Percentiles rank a stretch among this genome's conserved stretches.
phyloP scores from a whole-genome alignment of 177 flowering plant genomes.

The Vitis hybrid region DNA sequence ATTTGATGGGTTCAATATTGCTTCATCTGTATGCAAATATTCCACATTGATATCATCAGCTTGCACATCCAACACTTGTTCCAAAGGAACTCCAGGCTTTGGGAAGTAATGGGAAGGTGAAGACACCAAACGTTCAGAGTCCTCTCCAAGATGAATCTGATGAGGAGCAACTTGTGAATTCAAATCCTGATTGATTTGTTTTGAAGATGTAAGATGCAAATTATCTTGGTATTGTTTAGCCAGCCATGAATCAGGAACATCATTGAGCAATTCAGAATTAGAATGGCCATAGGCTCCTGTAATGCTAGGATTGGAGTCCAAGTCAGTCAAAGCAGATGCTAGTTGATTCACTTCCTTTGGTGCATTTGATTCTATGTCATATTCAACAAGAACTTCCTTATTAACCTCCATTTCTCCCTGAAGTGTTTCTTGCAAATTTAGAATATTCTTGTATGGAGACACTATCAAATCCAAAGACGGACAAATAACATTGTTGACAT shows the following conservation, averaged over 20 bases:
- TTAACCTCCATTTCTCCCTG: constrained; percentile 13
- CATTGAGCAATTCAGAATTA: too few species aligned
- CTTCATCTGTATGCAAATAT: neutral
- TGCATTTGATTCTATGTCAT: constrained; percentile 13
- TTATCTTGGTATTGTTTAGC: neutral
- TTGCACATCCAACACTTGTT: constrained; percentile 7
- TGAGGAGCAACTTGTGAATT: too few species aligned
- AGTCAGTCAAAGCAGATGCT: constrained; percentile 7
- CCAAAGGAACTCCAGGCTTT: constrained; percentile 8
- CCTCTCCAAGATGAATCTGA: neutral
- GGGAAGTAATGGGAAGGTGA: constrained; percentile 10
- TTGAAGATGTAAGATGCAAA: constrained; percentile 9
- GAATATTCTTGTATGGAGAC: too few species aligned
- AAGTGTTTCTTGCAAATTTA: neutral
- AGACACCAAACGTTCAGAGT: constrained; percentile 2
- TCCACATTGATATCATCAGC: constrained; percentile 4
- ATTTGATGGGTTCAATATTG: too few species aligned
- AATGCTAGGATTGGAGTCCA: neutral
- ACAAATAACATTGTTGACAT: too few species aligned
- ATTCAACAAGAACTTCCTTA: constrained; percentile 16
- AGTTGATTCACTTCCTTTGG: neutral
- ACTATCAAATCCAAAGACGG: too few species aligned
- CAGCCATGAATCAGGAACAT: neutral
- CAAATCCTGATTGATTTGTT: constrained; percentile 9
- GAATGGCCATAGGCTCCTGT: constrained; percentile 3